A percentile compares a stretch with the other conserved stretches of the same genome.
Evolutionary conservation across 2,329 filamentous ascomycete genomes (phyloP).

Genomic region (Diplodia sapinea): DNA sequence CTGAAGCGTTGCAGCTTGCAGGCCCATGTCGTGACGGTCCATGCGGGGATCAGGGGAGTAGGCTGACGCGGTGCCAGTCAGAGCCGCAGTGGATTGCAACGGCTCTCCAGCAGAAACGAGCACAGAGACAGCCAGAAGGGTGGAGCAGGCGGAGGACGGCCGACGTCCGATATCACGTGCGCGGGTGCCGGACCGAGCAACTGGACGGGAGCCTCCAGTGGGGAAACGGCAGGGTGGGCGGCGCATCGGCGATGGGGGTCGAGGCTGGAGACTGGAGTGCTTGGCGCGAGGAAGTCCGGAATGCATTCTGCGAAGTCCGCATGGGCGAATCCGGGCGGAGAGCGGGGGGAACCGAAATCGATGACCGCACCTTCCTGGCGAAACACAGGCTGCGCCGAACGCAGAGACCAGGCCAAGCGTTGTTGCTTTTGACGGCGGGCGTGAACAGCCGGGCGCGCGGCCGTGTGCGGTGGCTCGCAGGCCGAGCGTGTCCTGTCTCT

Average conservation of each 20-base stretch:
- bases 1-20: slow-evolving; percentile 28
- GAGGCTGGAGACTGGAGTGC: slow-evolving; percentile 1
- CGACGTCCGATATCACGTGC: slow-evolving; percentile 17
- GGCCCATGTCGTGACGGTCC: slow-evolving; percentile 21
- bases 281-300: slow-evolving; percentile 26
- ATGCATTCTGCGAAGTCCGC: slow-evolving; percentile 30
- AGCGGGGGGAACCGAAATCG: slow-evolving; percentile 28
- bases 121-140: slow-evolving; percentile 4
- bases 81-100: slow-evolving; percentile 23
- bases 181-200: background rate
- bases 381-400: background rate
- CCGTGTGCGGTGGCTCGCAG: no score
- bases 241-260: slow-evolving; percentile 20
- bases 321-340: slow-evolving; percentile 30
- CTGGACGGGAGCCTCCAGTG: background rate
- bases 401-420: background rate
- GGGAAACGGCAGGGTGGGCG: background rate
- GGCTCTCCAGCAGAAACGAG: slow-evolving; percentile 14
- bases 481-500: no score
- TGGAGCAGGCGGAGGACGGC: background rate
- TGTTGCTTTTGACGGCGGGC: background rate
- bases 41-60: slow-evolving; percentile 28
- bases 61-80: slow-evolving; percentile 22
- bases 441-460: background rate
- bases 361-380: slow-evolving; percentile 10